Conservation (phyloP, 1,284 basidiomycete genomes). For the Puccinia polysora region DNA sequence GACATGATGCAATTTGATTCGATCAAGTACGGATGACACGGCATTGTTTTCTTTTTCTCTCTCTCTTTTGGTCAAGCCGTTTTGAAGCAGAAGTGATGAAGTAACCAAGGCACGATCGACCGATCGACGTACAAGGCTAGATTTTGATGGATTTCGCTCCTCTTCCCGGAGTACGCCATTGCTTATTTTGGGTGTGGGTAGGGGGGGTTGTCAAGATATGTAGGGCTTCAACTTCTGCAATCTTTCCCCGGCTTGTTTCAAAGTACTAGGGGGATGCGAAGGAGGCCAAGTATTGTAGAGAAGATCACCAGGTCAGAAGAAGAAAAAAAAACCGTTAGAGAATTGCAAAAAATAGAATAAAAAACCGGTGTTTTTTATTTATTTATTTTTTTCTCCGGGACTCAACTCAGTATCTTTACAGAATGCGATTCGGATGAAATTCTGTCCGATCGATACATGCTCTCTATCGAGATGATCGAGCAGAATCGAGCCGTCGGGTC, state of each 20-base stretch:
- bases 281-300: background rate
- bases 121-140: too few species aligned
- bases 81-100: too few species aligned
- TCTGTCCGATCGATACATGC: constrained; percentile 48
- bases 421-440: constrained; percentile 51
- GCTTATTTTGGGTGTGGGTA: too few species aligned
- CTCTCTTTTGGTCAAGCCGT: too few species aligned
- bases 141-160: too few species aligned
- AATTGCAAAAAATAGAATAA: background rate
- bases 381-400: constrained; percentile 51
- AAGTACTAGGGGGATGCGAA: constrained; percentile 63
- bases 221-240: constrained; percentile 69
- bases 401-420: constrained; percentile 52
- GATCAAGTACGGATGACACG: too few species aligned
- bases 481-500: background rate
- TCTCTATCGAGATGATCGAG: constrained; percentile 40
- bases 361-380: background rate
- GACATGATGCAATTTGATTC: too few species aligned
- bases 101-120: too few species aligned
- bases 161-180: too few species aligned
- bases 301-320: background rate
- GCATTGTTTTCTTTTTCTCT: too few species aligned
- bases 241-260: constrained; percentile 70
- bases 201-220: constrained; percentile 53
- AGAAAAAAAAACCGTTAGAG: background rate